A percentile compares a stretch with the other conserved stretches of the same genome.
Conservation (phyloP, 768 basidiomycete species). For the Russula dissimulans region DNA sequence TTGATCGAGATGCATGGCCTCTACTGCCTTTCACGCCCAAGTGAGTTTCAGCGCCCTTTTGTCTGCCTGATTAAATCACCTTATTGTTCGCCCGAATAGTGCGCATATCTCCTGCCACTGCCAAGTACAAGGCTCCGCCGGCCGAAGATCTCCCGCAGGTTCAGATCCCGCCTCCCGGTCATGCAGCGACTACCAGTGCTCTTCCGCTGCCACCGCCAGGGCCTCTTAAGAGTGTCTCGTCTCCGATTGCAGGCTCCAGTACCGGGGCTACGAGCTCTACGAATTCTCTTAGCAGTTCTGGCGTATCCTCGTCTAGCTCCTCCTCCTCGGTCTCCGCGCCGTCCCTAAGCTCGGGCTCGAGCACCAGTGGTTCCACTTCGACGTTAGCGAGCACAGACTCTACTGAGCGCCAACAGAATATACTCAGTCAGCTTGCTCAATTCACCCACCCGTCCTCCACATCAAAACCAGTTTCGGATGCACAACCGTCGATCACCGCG, state of each 20-base stretch:
- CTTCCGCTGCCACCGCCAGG: slow-evolving; percentile 38
- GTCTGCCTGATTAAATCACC: neutral
- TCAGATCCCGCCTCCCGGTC: slow-evolving; percentile 12
- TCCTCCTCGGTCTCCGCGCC: slow-evolving; percentile 29
- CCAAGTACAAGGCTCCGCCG: slow-evolving; percentile 66
- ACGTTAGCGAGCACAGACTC: slow-evolving; percentile 39
- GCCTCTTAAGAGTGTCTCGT: slow-evolving; percentile 58
- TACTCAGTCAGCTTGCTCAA: slow-evolving; percentile 39
- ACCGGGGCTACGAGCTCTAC: slow-evolving; percentile 18
- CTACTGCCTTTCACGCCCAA: slow-evolving; percentile 82
- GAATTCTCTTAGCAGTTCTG: slow-evolving; percentile 21
- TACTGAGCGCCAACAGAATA: slow-evolving; percentile 42
- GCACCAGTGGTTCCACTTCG: slow-evolving; percentile 42
- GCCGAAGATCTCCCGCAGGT: slow-evolving; percentile 20
- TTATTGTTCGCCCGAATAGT: slow-evolving; percentile 39
- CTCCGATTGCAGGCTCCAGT: slow-evolving; percentile 46
- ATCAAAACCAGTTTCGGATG: slow-evolving; percentile 8
- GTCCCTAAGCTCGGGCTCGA: slow-evolving; percentile 29
- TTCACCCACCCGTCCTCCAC: slow-evolving; percentile 11
- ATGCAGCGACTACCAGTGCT: slow-evolving; percentile 37
- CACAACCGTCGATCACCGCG: slow-evolving; percentile 29
- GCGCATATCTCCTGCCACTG: slow-evolving; percentile 86
- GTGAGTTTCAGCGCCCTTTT: slow-evolving; percentile 36
- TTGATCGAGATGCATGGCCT: slow-evolving; percentile 88
- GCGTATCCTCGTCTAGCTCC: slow-evolving; percentile 34